These are phyloP conservation scores for Aphanomyces invadans DNA, from an alignment of 352 stramenopile genomes.

Conservation along the genomic window DNA sequence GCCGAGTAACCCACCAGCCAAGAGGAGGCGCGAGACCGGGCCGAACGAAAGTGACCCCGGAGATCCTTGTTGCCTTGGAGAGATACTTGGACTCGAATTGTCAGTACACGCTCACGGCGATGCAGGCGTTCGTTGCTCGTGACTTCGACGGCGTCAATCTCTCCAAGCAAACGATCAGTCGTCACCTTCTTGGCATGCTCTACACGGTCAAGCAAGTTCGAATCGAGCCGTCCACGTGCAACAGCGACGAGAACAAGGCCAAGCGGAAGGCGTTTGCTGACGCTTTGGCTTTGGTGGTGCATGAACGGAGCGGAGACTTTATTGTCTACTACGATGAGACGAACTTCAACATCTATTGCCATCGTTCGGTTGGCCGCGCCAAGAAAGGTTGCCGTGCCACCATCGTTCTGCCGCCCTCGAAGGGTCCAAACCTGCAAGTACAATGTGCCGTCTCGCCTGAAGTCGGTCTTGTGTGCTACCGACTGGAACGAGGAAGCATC, in stretches of 20 bases:
- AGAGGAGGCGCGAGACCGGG: neutral
- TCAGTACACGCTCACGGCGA: neutral
- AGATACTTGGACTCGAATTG: conserved; percentile 9
- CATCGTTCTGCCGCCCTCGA: conserved; percentile 11
- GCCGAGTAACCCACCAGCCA: neutral
- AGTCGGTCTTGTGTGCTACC: conserved; percentile 16
- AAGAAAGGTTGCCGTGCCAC: conserved; percentile 13
- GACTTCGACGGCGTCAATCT: neutral
- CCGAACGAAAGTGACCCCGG: neutral
- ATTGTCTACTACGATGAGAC: conserved; percentile 26
- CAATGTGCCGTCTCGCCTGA: conserved; percentile 23
- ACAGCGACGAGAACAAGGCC: conserved; percentile 27
- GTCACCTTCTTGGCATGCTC: conserved; percentile 20
- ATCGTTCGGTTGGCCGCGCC: conserved; percentile 12
- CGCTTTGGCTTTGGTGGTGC: neutral
- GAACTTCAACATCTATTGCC: conserved; percentile 29
- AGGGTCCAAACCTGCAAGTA: conserved; percentile 27
- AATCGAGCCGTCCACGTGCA: conserved; percentile 20
- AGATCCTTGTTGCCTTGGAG: conserved; percentile 1
- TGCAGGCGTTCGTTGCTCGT: neutral
- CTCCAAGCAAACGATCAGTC: conserved; percentile 21
- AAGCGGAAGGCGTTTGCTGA: conserved; percentile 18
- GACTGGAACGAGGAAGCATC: conserved; percentile 24
- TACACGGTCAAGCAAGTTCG: conserved; percentile 27
- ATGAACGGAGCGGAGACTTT: conserved; percentile 4